phyloP scores from a whole-genome alignment of 176 grass and related monocot genomes.

The Aegilops speltoides region DNA sequence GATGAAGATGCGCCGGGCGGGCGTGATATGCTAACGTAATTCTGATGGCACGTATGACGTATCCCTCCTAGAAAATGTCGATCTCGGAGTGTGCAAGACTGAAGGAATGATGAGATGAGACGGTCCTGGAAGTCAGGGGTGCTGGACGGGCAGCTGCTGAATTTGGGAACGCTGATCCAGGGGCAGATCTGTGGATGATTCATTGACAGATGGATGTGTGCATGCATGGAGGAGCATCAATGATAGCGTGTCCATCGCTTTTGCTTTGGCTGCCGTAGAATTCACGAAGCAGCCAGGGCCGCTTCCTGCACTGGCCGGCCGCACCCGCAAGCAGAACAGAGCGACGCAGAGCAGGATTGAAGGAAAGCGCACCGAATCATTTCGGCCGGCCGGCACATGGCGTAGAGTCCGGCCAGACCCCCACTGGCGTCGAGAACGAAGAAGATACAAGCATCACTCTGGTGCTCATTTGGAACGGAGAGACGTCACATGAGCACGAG shows the following conservation, averaged over 20 bases:
- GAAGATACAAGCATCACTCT: background rate
- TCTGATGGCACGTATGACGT: background rate
- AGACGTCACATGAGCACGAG: too few relatives aligned
- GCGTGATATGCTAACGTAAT: too few relatives aligned
- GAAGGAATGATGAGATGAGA: background rate
- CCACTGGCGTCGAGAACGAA: too few relatives aligned
- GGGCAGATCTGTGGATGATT: too few relatives aligned
- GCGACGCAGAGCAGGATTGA: background rate
- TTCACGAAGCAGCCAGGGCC: too few relatives aligned
- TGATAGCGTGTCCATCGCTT: constrained; percentile 24
- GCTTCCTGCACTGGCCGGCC: background rate
- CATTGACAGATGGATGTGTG: background rate
- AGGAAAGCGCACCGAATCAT: constrained; percentile 30
- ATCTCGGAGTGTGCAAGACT: background rate
- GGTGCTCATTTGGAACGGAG: background rate
- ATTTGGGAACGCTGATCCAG: background rate
- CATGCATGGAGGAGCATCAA: background rate
- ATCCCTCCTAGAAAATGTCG: background rate
- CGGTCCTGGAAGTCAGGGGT: background rate
- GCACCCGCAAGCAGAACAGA: background rate
- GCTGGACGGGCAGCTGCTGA: background rate
- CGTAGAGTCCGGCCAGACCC: background rate
- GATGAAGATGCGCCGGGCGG: too few relatives aligned
- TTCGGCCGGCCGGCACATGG: constrained; percentile 9
- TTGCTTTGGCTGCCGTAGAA: too few relatives aligned